Evolutionary conservation across 2,329 filamentous ascomycete species (phyloP).

Genomic region (Dothistroma septosporum): DNA sequence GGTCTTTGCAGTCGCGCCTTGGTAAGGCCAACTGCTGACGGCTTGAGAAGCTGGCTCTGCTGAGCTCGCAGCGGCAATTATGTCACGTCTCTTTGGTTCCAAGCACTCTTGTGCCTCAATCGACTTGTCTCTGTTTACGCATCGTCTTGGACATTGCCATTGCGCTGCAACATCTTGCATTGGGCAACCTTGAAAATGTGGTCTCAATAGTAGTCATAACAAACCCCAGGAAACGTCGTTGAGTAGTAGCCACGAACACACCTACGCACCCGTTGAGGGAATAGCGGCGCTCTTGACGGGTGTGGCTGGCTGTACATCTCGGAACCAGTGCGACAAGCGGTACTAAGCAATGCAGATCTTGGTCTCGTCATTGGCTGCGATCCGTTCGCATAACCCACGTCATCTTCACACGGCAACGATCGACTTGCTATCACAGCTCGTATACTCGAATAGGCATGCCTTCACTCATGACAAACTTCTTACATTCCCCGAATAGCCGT

Average conservation of each 20-base stretch:
- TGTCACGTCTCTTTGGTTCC: background rate
- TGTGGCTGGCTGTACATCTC: background rate
- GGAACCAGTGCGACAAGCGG: background rate
- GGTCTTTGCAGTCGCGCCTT: background rate
- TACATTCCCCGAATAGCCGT: background rate
- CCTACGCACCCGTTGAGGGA: background rate
- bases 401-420: background rate
- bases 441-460: slow-evolving; percentile 1
- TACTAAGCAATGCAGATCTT: slow-evolving; percentile 1
- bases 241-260: background rate
- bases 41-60: background rate
- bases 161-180: background rate
- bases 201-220: no score
- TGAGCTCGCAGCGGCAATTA: no score
- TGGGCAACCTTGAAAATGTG: background rate
- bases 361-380: background rate
- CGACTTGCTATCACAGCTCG: background rate
- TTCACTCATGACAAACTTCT: background rate
- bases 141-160: background rate
- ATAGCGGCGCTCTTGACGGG: background rate
- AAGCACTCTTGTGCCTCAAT: background rate
- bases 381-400: background rate
- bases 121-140: background rate
- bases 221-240: background rate
- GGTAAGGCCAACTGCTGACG: background rate